Conservation (phyloP, 2,329 filamentous ascomycete species). For the Camptophora hylomeconis region DNA sequence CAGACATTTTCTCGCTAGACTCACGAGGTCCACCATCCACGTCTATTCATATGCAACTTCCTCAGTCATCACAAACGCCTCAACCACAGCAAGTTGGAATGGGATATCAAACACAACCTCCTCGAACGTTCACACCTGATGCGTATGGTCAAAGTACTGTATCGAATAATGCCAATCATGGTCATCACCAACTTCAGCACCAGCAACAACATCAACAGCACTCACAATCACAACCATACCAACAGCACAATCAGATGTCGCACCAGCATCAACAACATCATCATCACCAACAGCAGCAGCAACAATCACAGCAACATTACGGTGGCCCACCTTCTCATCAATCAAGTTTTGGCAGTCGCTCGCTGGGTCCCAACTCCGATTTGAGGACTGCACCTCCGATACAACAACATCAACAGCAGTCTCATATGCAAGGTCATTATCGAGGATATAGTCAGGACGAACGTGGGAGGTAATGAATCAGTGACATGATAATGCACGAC, state of each 20-base stretch:
- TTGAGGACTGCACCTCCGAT: too few species aligned
- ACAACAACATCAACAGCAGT: conserved; percentile 3
- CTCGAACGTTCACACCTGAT: conserved; percentile 4
- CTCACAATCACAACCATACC: conserved; percentile 4
- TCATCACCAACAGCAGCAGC: conserved; percentile 4
- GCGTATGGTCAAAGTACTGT: conserved; percentile 5
- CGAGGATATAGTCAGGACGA: conserved; percentile 4
- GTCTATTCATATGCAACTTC: conserved; percentile 16
- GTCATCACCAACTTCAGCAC: conserved; percentile 7
- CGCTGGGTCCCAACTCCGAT: too few species aligned
- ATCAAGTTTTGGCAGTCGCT: too few species aligned
- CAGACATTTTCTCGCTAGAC: not conserved
- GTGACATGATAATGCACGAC: too few species aligned
- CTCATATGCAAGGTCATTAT: conserved; percentile 1
- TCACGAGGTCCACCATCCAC: conserved; percentile 1
- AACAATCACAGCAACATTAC: conserved; percentile 1
- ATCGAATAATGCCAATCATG: conserved; percentile 5
- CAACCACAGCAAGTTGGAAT: conserved; percentile 1
- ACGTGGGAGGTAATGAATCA: too few species aligned
- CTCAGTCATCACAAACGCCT: conserved; percentile 6
- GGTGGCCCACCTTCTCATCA: conserved; percentile 2
- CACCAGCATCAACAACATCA: conserved; percentile 4
- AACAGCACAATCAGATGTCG: not conserved
- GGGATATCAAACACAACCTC: conserved; percentile 1
- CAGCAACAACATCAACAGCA: conserved; percentile 18